These are phyloP conservation scores for Lunularia cruciata DNA, from an alignment of 225 moss, liverwort and hornwort genomes.

Conservation along the genomic window DNA sequence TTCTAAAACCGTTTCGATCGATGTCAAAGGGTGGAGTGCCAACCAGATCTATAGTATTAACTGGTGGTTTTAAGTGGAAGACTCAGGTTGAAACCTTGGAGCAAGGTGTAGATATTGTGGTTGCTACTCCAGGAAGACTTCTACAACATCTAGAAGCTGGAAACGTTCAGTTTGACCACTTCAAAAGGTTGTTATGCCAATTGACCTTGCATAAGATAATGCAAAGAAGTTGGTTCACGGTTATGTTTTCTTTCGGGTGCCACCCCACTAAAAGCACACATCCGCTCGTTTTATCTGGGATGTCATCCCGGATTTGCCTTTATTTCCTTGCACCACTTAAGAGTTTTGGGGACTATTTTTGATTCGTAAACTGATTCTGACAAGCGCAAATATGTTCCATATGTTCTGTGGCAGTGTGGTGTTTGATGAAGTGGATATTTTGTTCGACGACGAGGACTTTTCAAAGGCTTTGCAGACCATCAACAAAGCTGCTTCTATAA, in stretches of 20 bases:
- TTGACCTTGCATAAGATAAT: not conserved
- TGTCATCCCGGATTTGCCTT: too few relatives aligned
- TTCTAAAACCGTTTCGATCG: constrained; percentile 70
- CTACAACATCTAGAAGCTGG: constrained; percentile 86
- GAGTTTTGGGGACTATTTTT: not conserved
- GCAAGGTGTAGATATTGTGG: constrained; percentile 79
- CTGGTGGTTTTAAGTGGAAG: constrained; percentile 99
- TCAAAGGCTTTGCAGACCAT: constrained; percentile 73
- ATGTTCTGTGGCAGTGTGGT: constrained; percentile 62
- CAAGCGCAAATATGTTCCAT: not conserved
- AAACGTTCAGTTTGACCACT: constrained; percentile 71
- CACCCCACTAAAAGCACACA: too few relatives aligned
- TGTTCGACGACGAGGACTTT: constrained; percentile 93
- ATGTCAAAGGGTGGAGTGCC: constrained; percentile 84
- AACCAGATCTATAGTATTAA: constrained; percentile 82
- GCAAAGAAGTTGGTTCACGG: not conserved
- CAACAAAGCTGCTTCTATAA: constrained; percentile 75
- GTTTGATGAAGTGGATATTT: constrained; percentile 95
- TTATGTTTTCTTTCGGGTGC: too few relatives aligned
- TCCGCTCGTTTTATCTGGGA: too few relatives aligned
- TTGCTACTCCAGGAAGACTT: constrained; percentile 97
- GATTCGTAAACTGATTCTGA: not conserved
- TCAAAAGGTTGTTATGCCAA: constrained; percentile 51
- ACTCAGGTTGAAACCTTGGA: constrained; percentile 90
- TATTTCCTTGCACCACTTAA: too few relatives aligned